Evolutionary conservation across 176 grass and related monocot species (phyloP), one percentile per base, ranked within the genome.

Genomic region (Carex myosuroides): DNA sequence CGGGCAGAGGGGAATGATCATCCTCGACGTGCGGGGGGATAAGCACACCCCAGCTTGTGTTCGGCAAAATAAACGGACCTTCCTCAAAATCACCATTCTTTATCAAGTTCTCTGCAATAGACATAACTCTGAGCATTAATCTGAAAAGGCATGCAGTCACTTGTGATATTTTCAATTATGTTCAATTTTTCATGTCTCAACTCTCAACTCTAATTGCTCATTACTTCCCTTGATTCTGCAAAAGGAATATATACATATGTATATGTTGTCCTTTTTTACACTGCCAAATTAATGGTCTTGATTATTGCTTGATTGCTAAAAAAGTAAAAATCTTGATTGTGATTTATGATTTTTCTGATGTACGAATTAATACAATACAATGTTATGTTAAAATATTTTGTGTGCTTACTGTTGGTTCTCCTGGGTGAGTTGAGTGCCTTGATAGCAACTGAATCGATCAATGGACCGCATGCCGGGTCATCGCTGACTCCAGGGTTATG

Each of bases 41-140:
- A 64, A 97, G 88, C 79, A 97, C 94, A 5, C 94, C 94, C 87
- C 94, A 97, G 12, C 41, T 92, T 0, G 90, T 97, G 58, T 88
- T 91, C 57, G 94, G 92, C 77, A 97, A 81, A 52, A 97, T 94
- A 92, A 92, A 94, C 0, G 94, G 94, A 0, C 94, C 94, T 59
- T 97, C 92, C 90, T 97, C 94, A 69, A 97, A 94, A 63, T 94
- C 92, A 0, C 94, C 94, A 30, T 97, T 97, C 90, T 92, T 97
- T 82, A 97, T 50, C 70, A 97, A 67, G 78, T 94, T 97, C 87
- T 89, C 94, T 97, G 65, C 22, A 14, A 71, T 66, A 42, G 13
- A 64, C 22, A 56, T 14, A 66, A 73, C 3, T 84, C 72, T 69
- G 42, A 56, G 26, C 22, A 73, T 84, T 68, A 20, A 42, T 42